Evolutionary conservation across 495 filamentous ascomycete species (phyloP).

Genomic region (Pseudoneurospora amorphoporcata): DNA sequence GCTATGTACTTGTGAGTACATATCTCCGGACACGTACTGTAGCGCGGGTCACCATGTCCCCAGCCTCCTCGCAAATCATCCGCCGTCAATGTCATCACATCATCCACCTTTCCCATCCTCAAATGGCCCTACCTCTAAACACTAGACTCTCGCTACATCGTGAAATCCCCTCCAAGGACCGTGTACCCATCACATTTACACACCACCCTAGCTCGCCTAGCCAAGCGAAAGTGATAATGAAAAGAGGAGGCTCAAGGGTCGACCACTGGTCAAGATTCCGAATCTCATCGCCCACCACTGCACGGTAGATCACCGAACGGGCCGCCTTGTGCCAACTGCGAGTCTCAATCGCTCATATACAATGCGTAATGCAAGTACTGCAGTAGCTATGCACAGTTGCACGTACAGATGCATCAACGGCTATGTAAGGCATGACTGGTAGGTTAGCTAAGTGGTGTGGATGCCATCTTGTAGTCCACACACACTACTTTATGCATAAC

Average conservation of each 20-base stretch:
- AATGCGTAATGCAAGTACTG: background rate
- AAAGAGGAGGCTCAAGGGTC: background rate
- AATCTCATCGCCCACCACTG: background rate
- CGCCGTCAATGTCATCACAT: background rate
- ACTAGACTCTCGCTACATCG: background rate
- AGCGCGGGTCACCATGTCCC: background rate
- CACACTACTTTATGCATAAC: background rate
- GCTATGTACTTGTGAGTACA: background rate
- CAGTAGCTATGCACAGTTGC: background rate
- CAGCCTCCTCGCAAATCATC: background rate
- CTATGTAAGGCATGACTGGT: background rate
- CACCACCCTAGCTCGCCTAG: background rate
- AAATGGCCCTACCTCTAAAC: background rate
- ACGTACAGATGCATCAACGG: background rate
- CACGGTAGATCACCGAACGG: background rate
- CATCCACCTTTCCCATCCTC: background rate
- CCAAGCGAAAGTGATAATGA: background rate
- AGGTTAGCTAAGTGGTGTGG: background rate
- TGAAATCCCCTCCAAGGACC: background rate
- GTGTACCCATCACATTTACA: background rate
- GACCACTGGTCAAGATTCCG: background rate
- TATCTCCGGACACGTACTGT: background rate
- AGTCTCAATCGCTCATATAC: background rate
- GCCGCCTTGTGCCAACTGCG: background rate
- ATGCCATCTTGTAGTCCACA: background rate